Evolutionary conservation across 352 stramenopile genomes (phyloP), one percentile per base, ranked within the genome.

Genomic region (Phytophthora cryptogea): DNA sequence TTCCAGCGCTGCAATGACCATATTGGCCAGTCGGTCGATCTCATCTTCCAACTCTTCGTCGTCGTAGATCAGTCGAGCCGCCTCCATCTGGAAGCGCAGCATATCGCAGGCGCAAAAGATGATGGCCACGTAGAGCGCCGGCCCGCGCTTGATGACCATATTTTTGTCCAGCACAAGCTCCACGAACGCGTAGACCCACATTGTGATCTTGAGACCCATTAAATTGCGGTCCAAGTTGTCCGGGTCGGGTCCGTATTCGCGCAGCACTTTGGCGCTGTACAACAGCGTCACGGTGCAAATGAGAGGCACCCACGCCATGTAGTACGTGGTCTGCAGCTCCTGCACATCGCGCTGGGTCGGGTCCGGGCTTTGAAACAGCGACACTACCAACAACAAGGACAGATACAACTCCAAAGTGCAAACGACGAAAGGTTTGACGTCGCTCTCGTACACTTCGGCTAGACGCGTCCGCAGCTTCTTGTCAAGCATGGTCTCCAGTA

Each of bases 1-100:
- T 41, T 74, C 65, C 6, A 77, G 61, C 16, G 64, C 65, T 35
- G 13, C 37, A 42, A 77, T 63, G 41, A 74, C 68, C 52, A 74
- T 59, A 57, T 74, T 77, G 17, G 69, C 67, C 39, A 74, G 58
- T 28, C 66, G 55, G 26, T 76, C 65, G 26, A 79, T 56, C 30
- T 81, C 74, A 13, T 88, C 78, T n/a, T 76, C 66, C 23, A 73
- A 35, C 42, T 76, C 63, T 37, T 76, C 63, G 43, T 79, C 70
- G 45, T 84, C 75, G 30, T 88, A 80, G 13, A 88, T 81, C 13
- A 88, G 62, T 9, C 65, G 52, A 16, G 42, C 63, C 30, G 72
- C 67, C 52, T 86, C 78, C 75, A 88, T 88, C 8, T 83, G 60
- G 59, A 80, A 86, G 44, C 78, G 78, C 62, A 75, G 48, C 51